These are phyloP conservation scores for Aspergillus leporis DNA, from an alignment of 495 filamentous ascomycete species.

Conservation along the genomic window DNA sequence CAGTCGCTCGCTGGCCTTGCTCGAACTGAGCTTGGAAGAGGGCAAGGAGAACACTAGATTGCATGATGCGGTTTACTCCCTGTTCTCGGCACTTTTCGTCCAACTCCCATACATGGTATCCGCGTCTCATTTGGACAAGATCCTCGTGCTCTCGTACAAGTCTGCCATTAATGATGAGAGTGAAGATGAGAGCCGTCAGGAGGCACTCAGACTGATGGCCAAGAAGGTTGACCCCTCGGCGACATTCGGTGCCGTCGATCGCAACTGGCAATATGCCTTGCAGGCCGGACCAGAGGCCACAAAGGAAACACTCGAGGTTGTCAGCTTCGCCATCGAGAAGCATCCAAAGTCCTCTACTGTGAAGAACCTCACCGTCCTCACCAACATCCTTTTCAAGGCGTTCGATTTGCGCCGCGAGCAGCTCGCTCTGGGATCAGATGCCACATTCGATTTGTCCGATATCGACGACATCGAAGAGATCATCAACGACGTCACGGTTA, in stretches of 20 bases:
- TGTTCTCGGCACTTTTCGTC: slow-evolving; percentile 74
- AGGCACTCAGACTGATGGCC: slow-evolving; percentile 70
- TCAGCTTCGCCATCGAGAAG: slow-evolving; percentile 69
- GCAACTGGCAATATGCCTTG: slow-evolving; percentile 67
- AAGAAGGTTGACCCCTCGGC: slow-evolving; percentile 69
- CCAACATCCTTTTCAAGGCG: slow-evolving; percentile 65
- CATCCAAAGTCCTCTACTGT: slow-evolving; percentile 72
- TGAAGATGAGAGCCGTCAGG: slow-evolving; percentile 61
- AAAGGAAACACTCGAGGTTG: slow-evolving; percentile 63
- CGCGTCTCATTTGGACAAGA: slow-evolving; percentile 63
- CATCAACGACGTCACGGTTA: slow-evolving; percentile 67
- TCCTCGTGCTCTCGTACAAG: slow-evolving; percentile 66
- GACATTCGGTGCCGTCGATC: slow-evolving; percentile 65
- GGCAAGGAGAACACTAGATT: slow-evolving; percentile 58
- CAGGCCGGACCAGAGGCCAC: slow-evolving; percentile 60
- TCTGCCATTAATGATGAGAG: slow-evolving; percentile 62
- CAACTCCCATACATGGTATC: slow-evolving; percentile 86
- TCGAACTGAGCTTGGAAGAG: slow-evolving; percentile 59
- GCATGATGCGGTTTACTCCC: slow-evolving; percentile 78
- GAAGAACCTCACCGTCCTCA: slow-evolving; percentile 66
- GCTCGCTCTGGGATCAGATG: slow-evolving; percentile 31
- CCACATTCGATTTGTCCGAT: slow-evolving; percentile 47
- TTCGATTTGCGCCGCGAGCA: slow-evolving; percentile 71
- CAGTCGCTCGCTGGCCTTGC: slow-evolving; percentile 64
- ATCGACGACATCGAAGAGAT: slow-evolving; percentile 64